phyloP scores from a whole-genome alignment of 306 rosid species.

The Myrica gale region DNA sequence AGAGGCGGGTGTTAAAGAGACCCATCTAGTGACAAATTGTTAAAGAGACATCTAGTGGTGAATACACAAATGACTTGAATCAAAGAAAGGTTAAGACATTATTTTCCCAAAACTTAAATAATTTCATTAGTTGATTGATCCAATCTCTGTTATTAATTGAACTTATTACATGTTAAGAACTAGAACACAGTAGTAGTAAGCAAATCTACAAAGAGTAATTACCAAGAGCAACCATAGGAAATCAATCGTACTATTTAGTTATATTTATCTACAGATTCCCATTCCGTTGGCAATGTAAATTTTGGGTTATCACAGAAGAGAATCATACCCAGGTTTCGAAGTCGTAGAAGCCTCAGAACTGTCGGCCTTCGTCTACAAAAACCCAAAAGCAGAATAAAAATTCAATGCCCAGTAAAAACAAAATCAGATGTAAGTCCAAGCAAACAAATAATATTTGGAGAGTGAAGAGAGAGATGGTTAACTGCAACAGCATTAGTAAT shows the following conservation, averaged over 20 bases:
- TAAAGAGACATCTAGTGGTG: not conserved
- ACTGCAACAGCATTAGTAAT: conserved; percentile 83
- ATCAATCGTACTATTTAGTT: not conserved
- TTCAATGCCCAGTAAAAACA: not conserved
- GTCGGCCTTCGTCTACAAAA: conserved; percentile 57
- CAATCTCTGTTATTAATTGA: not conserved
- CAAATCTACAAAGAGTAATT: not conserved
- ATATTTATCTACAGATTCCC: not conserved
- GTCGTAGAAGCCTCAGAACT: conserved; percentile 49
- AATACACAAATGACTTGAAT: not conserved
- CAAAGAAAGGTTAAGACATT: not conserved
- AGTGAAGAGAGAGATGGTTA: conserved; percentile 24
- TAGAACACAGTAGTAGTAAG: not conserved
- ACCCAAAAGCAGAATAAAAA: conserved; percentile 20
- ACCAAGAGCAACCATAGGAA: not conserved
- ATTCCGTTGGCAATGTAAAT: not conserved
- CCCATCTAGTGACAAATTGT: not conserved
- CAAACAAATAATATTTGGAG: not conserved
- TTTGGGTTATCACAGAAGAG: not conserved
- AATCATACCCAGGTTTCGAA: conserved; percentile 68
- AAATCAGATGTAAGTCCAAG: not conserved
- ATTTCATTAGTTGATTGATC: not conserved
- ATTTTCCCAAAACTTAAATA: too few relatives aligned
- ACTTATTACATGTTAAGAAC: not conserved
- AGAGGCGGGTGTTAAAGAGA: not conserved